Evolutionary conservation across 345 rosid species (phyloP).

Genomic region (Erodium maritimum): DNA sequence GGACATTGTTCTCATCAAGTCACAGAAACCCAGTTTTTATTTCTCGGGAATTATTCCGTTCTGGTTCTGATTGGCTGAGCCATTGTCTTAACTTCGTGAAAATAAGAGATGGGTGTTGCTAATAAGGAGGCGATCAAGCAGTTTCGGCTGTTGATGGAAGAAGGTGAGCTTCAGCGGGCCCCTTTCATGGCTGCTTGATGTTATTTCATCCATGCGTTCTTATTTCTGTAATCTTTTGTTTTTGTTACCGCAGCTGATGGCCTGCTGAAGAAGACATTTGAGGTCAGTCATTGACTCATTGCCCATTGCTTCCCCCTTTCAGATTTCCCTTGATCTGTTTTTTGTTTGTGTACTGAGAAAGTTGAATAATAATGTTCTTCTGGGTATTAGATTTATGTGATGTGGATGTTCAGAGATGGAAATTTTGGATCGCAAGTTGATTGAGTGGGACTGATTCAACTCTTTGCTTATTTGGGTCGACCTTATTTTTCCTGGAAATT

Average conservation of each 20-base stretch:
- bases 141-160: conserved; percentile 55
- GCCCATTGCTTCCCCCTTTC: conserved; percentile 1
- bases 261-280: conserved; percentile 43
- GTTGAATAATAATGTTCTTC: not conserved
- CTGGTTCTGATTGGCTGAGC: not conserved
- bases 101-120: conserved; percentile 29
- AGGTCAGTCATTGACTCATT: conserved; percentile 31
- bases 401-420: not conserved
- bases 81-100: not conserved
- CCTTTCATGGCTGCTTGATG: conserved; percentile 7
- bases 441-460: not conserved
- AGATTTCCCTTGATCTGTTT: conserved; percentile 16
- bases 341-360: conserved; percentile 3
- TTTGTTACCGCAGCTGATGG: not conserved
- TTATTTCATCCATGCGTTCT: conserved; percentile 13
- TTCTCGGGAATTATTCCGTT: too few species aligned
- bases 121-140: conserved; percentile 64
- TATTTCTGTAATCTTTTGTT: not conserved
- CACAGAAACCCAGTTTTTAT: not conserved
- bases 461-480: too few species aligned
- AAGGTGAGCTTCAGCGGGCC: conserved; percentile 35
- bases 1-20: not conserved
- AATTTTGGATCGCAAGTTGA: not conserved
- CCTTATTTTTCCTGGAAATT: not conserved
- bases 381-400: not conserved